Evolutionary conservation across 2,329 filamentous ascomycete genomes (phyloP), one percentile per base, ranked within the genome.

Genomic region (Colletotrichum sp.): DNA sequence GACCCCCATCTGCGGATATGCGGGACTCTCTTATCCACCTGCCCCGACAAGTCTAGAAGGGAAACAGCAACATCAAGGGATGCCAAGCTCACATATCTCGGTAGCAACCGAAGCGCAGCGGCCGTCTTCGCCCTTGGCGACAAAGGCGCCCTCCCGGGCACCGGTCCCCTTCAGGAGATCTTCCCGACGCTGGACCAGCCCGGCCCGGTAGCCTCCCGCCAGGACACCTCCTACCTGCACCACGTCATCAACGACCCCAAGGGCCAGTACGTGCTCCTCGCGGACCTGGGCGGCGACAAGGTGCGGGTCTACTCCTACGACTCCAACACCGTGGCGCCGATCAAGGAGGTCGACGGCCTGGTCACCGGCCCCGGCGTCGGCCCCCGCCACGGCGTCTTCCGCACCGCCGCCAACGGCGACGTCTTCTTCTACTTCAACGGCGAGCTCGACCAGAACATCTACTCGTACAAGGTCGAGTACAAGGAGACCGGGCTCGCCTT

Each of bases 401-500:
- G 77, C 28, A 76, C 48, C 58, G 61, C 70, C 15, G 70, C 71
- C 72, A 76, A 72, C 57, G 75, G 78, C 30, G 71, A 78, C 36
- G 55, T 71, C 15, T 78, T 71, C 77, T 77, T 79, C 72, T 78
- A 78, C 75, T 77, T 78, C 65, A 77, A 78, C 36, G 78, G 78
- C 48, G 78, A 79, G 77, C 78, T 79, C 32, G 76, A 77, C 60
- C 78, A 79, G 64, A 75, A 72, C 21, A 67, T 79, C 12, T 78
- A 78, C 64, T 79, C 78, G n/a, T 79, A 79, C 77, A 71, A 71
- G 34, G 78, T 79, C 65, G 76, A 77, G 34, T 78, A 78, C 69
- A 75, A 32, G 8, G 72, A 70, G 28, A 64, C 77, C n/a, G 78
- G 78, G 12, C 64, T 79, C n/a, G 63, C 77, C 10, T 79, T 78